phyloP scores from a whole-genome alignment of 768 basidiomycete species.

The Collybia sp. region DNA sequence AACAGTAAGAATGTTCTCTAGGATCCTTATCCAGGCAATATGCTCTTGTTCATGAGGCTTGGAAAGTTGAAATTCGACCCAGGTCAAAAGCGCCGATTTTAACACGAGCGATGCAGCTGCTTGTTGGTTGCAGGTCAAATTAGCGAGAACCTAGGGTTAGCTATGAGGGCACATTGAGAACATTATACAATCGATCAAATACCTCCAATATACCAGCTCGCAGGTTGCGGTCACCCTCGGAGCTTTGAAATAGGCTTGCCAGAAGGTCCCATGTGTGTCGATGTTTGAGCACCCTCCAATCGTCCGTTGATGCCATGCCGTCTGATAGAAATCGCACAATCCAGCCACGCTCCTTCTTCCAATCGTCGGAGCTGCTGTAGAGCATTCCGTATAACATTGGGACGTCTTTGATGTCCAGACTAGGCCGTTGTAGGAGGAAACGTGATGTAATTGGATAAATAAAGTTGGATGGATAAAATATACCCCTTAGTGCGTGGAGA shows the following conservation, averaged over 20 bases:
- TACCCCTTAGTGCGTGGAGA: conserved; percentile 71
- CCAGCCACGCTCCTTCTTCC: conserved; percentile 89
- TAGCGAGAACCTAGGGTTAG: conserved; percentile 58
- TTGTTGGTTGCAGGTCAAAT: conserved; percentile 63
- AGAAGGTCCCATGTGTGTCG: conserved; percentile 88
- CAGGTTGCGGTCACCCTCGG: conserved; percentile 44
- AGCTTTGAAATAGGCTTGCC: conserved; percentile 76
- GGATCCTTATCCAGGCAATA: conserved; percentile 59
- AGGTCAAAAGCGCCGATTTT: conserved; percentile 67
- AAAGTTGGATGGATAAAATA: conserved; percentile 86
- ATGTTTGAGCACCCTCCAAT: conserved; percentile 79
- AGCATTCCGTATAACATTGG: conserved; percentile 90
- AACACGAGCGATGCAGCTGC: conserved; percentile 70
- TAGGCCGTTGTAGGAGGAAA: conserved; percentile 87
- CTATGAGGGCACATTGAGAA: not conserved
- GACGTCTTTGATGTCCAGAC: conserved; percentile 76
- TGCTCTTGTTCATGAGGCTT: conserved; percentile 30
- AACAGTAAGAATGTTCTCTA: conserved; percentile 58
- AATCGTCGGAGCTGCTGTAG: conserved; percentile 74
- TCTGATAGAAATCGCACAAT: conserved; percentile 81
- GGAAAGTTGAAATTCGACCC: conserved; percentile 76
- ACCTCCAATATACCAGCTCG: conserved; percentile 68
- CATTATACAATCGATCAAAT: conserved; percentile 1
- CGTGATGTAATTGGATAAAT: conserved; percentile 83
- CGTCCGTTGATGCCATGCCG: conserved; percentile 67